Conservation (phyloP, 305 asterid genomes). For the Fraxinus paxiana region DNA sequence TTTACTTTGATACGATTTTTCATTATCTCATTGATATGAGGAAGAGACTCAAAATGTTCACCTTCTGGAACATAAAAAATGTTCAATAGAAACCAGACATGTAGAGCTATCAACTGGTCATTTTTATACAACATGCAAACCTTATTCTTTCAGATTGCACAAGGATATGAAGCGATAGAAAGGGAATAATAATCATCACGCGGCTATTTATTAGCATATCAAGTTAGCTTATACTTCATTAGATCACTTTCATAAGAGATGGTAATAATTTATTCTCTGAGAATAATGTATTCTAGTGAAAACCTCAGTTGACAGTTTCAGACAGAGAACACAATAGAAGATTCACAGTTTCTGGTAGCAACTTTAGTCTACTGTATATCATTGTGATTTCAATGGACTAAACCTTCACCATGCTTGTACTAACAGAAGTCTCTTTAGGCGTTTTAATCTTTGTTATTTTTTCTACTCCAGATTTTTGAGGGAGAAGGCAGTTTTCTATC, state of each 20-base stretch:
- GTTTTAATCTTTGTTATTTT: slow-evolving; percentile 24
- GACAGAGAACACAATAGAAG: slow-evolving; percentile 6
- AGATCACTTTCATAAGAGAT: not conserved
- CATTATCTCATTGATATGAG: slow-evolving; percentile 13
- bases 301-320: slow-evolving; percentile 12
- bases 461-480: slow-evolving; percentile 73
- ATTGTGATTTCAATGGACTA: slow-evolving; percentile 13
- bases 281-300: not conserved
- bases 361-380: slow-evolving; percentile 11
- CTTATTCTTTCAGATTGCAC: slow-evolving; percentile 4
- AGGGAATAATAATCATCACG: slow-evolving; percentile 9
- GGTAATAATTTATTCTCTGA: not conserved
- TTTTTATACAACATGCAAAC: not conserved
- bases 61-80: not conserved
- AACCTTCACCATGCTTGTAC: slow-evolving; percentile 18
- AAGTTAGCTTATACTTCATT: slow-evolving; percentile 12
- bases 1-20: slow-evolving; percentile 21
- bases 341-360: slow-evolving; percentile 19
- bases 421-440: slow-evolving; percentile 12
- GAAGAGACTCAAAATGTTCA: not conserved
- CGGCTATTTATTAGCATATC: slow-evolving; percentile 10
- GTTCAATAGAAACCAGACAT: not conserved
- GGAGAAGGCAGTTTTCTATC: slow-evolving; percentile 66
- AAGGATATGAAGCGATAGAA: slow-evolving; percentile 7
- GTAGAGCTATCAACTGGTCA: not conserved